These are phyloP conservation scores for Angomonas desouzai DNA, from an alignment of 208 protist species.

Conservation along the genomic window DNA sequence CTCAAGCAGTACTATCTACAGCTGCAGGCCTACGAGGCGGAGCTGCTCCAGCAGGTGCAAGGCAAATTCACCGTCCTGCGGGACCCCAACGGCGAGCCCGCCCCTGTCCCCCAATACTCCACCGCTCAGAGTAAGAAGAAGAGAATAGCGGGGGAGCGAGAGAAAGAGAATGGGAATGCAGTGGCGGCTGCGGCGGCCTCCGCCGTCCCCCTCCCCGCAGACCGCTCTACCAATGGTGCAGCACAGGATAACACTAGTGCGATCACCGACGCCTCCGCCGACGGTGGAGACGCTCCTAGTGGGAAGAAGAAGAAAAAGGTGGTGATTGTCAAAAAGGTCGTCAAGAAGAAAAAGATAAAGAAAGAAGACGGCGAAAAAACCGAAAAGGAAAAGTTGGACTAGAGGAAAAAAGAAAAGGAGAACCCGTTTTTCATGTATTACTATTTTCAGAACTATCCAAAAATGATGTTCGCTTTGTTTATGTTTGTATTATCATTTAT, in stretches of 20 bases:
- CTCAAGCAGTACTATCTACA: slow-evolving; percentile 17
- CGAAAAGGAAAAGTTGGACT: no score
- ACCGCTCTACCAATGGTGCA: not conserved
- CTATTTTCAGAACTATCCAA: no score
- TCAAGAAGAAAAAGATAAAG: not conserved
- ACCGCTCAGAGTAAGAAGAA: not conserved
- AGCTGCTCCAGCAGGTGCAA: not conserved
- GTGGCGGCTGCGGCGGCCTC: not conserved
- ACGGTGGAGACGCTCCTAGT: slow-evolving; percentile 10
- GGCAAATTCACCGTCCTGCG: not conserved
- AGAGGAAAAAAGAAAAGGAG: no score
- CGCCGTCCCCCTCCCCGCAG: not conserved
- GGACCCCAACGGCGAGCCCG: not conserved
- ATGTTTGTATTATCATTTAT: no score
- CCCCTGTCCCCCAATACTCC: not conserved
- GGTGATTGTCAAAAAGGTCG: not conserved
- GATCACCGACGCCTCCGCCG: not conserved
- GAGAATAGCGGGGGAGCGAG: not conserved
- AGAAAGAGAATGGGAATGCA: not conserved
- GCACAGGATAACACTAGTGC: not conserved
- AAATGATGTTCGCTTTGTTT: no score
- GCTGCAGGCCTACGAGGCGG: slow-evolving; percentile 8
- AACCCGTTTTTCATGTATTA: no score
- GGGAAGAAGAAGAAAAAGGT: slow-evolving; percentile 11
- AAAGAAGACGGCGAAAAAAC: not conserved